Evolutionary conservation across 306 rosid species (phyloP), one percentile per base, ranked within the genome.

Genomic region (Fragaria iinumae): DNA sequence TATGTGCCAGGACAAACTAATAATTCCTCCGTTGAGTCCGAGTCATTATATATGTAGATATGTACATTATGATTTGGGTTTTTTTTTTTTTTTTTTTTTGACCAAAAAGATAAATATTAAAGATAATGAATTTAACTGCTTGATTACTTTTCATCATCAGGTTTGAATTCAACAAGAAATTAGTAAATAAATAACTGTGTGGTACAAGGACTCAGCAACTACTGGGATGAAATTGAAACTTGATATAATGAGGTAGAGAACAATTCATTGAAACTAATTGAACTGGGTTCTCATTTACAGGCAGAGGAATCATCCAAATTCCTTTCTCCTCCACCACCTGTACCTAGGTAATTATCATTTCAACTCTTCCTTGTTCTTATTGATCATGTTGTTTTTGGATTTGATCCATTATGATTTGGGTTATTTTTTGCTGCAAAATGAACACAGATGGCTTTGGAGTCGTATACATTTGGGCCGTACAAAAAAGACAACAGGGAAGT

Each of bases 401-500:
- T 71, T 47, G 73, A 13, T 69, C 7, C 6, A 23, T 38, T 55
- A 10, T 29, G 27, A 21, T 32, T 12, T 36, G 36, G 50, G 62
- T 32, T 57, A 6, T 16, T 56, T 12, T 27, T n/a, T 11, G n/a
- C 34, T 69, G 23, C 62, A 41, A 82, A 43, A 32, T 27, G 73
- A 41, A 57, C 14, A 45, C 76, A 87, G 90, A 93, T 93, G 98
- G 88, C 87, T 32, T 68, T 74, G 71, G 91, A 85, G 27, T 56
- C 75, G 70, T 91, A 81, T 73, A 86, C 77, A 9, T 94, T 94
- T 80, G 97, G 97, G 48, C 74, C 89, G 34, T 86, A 89, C 88
- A 86, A 90, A 82, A 90, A 90, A 52, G 86, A 84, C 81, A 66
- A 48, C 23, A 86, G 71, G 59, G 95, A 88, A 86, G 98, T 95